Conservation (phyloP, 208 protist species). For the Leishmania guyanensis region DNA sequence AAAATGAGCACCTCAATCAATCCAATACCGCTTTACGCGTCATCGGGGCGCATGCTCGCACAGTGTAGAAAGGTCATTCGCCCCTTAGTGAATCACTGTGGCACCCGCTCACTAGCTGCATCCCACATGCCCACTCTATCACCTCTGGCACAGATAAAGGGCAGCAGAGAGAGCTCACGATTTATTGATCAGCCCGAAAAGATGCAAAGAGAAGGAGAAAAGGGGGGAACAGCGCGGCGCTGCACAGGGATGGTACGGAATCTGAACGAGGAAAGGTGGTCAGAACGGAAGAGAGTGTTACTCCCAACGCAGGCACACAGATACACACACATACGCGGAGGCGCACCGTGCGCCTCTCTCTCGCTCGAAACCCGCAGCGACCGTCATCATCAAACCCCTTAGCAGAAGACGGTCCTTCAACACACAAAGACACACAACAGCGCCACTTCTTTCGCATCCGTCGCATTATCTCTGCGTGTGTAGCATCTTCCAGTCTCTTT, state of each 20-base stretch:
- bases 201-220: not conserved
- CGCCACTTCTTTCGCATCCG: not conserved
- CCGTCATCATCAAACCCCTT: not conserved
- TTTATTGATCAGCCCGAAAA: not conserved
- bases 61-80: not conserved
- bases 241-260: not conserved
- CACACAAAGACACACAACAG: not conserved
- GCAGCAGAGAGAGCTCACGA: not conserved
- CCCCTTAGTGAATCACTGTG: not conserved
- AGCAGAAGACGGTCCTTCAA: not conserved
- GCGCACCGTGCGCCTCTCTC: not conserved
- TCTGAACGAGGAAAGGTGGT: not conserved
- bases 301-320: not conserved
- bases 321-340: conserved; percentile 2
- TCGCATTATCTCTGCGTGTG: not conserved
- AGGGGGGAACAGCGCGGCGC: not conserved
- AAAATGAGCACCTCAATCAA: not conserved
- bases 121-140: not conserved
- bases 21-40: not conserved
- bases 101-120: not conserved
- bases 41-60: not conserved
- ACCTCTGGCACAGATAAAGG: not conserved
- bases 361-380: not conserved
- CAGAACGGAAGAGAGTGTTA: not conserved
- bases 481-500: too few relatives aligned